Percentiles rank a stretch among this genome's conserved stretches.
Evolutionary conservation across 257 asterid genomes (phyloP).

Genomic region (Lavandula angustifolia): DNA sequence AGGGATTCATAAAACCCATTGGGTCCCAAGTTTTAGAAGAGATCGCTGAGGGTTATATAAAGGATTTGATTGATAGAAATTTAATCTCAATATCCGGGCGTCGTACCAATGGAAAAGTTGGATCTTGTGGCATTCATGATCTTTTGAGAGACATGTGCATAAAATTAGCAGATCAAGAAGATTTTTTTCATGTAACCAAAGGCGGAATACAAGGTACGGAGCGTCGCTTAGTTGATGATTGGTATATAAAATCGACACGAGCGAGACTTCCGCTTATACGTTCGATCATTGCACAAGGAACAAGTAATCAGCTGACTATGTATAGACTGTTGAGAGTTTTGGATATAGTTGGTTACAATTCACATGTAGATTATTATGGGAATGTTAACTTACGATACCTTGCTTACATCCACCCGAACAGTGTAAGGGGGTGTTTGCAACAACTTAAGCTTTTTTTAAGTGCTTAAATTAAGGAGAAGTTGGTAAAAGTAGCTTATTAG

Average conservation of each 20-base stretch:
- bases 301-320: not conserved
- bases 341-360: no score
- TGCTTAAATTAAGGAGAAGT: no score
- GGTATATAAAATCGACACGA: rapidly evolving
- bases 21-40: not conserved
- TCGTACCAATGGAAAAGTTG: not conserved
- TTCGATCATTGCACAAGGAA: not conserved
- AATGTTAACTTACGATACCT: not conserved
- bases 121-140: not conserved
- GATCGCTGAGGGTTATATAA: not conserved
- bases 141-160: not conserved
- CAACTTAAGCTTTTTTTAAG: no score
- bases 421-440: no score
- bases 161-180: not conserved
- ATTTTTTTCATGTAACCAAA: not conserved
- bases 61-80: not conserved
- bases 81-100: not conserved
- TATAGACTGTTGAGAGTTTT: not conserved
- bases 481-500: no score
- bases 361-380: not conserved
- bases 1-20: not conserved
- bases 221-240: not conserved
- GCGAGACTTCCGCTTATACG: not conserved
- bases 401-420: not conserved
- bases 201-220: not conserved